These are phyloP conservation scores for Fraxinus angustifolia DNA, from an alignment of 305 asterid genomes.

Conservation along the genomic window DNA sequence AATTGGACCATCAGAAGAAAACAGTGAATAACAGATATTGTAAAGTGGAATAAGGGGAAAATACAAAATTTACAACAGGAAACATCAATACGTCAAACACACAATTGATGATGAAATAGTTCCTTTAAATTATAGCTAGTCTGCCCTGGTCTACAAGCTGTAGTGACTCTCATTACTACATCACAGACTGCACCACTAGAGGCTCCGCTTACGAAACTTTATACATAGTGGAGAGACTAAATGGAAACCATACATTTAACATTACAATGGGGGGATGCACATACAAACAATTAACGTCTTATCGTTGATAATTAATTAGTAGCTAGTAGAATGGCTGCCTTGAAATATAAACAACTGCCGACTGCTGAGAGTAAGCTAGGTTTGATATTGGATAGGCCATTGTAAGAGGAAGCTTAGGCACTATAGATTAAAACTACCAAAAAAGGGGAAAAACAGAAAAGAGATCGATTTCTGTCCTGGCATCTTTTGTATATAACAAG, in stretches of 20 bases:
- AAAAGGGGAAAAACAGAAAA: not conserved
- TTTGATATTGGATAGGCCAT: not conserved
- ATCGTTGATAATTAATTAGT: not conserved
- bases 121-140: not conserved
- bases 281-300: not conserved
- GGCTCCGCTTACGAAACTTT: not conserved
- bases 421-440: not conserved
- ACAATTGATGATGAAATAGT: not conserved
- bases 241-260: not conserved
- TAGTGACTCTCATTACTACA: not conserved
- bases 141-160: not conserved
- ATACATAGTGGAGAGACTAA: not conserved
- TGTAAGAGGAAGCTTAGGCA: not conserved
- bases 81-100: not conserved
- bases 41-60: not conserved
- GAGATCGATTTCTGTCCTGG: not conserved
- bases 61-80: not conserved
- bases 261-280: not conserved
- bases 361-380: slow-evolving; percentile 11
- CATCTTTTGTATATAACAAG: not conserved
- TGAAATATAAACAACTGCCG: slow-evolving; percentile 2
- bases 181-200: not conserved
- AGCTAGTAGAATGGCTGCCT: not conserved
- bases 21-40: not conserved
- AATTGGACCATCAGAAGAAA: not conserved